Evolutionary conservation across 2,329 filamentous ascomycete species (phyloP).

Genomic region (Ceratocystiopsis brevicomis): DNA sequence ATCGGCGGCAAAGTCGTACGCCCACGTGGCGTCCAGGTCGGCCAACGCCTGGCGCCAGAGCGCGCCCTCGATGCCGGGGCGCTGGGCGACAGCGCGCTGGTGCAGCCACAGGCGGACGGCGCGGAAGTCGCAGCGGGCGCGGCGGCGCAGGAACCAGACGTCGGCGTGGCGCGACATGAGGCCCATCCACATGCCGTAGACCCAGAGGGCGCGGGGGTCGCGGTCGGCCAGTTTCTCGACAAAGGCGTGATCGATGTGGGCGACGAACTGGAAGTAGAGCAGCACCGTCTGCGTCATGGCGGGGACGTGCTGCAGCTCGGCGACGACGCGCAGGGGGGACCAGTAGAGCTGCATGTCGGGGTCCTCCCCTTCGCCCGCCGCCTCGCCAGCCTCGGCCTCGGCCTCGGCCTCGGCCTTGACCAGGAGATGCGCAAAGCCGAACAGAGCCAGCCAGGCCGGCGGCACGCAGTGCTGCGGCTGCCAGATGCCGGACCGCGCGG

Average conservation of each 20-base stretch:
- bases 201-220: constrained; percentile 11
- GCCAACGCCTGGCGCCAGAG: constrained; percentile 8
- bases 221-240: constrained; percentile 7
- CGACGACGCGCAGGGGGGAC: constrained; percentile 8
- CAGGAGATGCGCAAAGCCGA: constrained; percentile 4
- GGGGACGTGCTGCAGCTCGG: constrained; percentile 7
- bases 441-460: constrained; percentile 9
- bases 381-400: background rate
- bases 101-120: constrained; percentile 11
- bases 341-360: constrained; percentile 5
- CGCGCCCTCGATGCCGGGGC: constrained; percentile 7
- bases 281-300: constrained; percentile 6
- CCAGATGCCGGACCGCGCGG: constrained; percentile 6
- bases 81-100: constrained; percentile 4
- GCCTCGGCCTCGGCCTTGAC: background rate
- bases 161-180: constrained; percentile 9
- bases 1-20: constrained; percentile 7
- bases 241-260: constrained; percentile 8
- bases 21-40: constrained; percentile 10
- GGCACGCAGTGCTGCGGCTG: constrained; percentile 8
- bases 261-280: constrained; percentile 10
- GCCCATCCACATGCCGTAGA: constrained; percentile 13
- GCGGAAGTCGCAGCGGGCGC: constrained; percentile 10
- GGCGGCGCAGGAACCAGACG: constrained; percentile 10
- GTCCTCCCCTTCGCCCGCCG: background rate